Evolutionary conservation across 2,329 filamentous ascomycete genomes (phyloP).

Genomic region (Paraconiothyrium brasiliense): DNA sequence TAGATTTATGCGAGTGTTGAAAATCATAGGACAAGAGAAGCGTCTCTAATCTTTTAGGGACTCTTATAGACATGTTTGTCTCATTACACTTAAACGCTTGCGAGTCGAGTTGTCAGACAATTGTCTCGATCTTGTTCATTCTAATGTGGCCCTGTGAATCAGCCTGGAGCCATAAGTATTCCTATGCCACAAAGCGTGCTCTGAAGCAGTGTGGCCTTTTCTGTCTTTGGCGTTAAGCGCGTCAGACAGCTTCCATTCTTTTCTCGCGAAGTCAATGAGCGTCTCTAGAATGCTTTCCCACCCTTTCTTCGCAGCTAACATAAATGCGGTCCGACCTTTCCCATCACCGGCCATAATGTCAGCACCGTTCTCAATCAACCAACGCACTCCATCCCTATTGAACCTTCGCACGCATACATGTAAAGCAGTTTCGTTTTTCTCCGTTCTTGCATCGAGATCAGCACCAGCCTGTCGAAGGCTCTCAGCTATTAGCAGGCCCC

Average conservation of each 20-base stretch:
- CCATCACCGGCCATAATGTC: not conserved
- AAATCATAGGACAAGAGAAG: no score
- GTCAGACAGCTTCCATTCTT: not conserved
- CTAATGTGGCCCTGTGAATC: not conserved
- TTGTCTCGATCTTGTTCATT: not conserved
- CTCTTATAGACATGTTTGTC: not conserved
- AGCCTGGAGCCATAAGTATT: not conserved
- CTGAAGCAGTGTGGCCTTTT: not conserved
- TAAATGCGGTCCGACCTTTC: slow-evolving; percentile 6
- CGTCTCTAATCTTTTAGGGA: not conserved
- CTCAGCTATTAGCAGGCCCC: not conserved
- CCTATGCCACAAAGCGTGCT: not conserved
- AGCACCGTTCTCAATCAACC: not conserved
- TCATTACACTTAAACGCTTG: not conserved
- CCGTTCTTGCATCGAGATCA: not conserved
- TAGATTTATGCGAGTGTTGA: not conserved
- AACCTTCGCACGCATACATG: not conserved
- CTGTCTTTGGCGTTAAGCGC: not conserved
- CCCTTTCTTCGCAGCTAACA: not conserved
- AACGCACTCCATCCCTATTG: not conserved
- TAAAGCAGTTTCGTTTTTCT: slow-evolving; percentile 2
- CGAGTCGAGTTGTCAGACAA: not conserved
- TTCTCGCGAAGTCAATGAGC: not conserved
- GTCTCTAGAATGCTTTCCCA: not conserved
- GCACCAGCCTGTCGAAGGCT: not conserved